These are phyloP conservation scores for Globisporangium viniferum DNA, from an alignment of 352 stramenopile genomes.

Conservation along the genomic window DNA sequence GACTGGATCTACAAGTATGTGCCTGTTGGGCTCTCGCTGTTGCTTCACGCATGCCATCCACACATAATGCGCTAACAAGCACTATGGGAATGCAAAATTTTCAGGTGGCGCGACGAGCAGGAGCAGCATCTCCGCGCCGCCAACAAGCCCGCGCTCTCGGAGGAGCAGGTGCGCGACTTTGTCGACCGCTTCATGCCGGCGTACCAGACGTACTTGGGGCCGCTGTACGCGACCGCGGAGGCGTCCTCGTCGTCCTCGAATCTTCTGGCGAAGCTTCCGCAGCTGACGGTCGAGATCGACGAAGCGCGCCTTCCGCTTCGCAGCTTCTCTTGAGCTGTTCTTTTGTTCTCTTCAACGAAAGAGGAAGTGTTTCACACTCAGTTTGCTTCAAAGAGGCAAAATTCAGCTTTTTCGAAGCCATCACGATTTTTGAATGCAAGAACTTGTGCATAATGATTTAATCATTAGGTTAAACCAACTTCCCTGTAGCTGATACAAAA, in stretches of 20 bases:
- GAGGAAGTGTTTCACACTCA: too few species aligned
- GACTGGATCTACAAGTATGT: conserved; percentile 83
- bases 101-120: conserved; percentile 78
- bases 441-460: too few species aligned
- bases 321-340: neutral
- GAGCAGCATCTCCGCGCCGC: conserved; percentile 62
- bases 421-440: too few species aligned
- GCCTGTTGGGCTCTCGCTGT: neutral
- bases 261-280: conserved; percentile 31
- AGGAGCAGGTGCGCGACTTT: conserved; percentile 75
- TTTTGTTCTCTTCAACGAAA: too few species aligned
- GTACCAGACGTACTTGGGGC: conserved; percentile 67
- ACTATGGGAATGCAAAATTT: neutral
- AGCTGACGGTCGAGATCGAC: conserved; percentile 63
- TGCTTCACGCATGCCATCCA: neutral
- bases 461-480: too few species aligned
- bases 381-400: too few species aligned
- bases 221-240: conserved; percentile 38
- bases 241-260: conserved; percentile 1
- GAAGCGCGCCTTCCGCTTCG: conserved; percentile 32
- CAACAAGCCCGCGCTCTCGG: conserved; percentile 58
- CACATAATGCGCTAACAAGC: neutral
- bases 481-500: too few species aligned
- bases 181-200: conserved; percentile 86
- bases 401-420: too few species aligned